Conservation (phyloP, 2,329 filamentous ascomycete species). For the Rhinocladiella mackenziei region DNA sequence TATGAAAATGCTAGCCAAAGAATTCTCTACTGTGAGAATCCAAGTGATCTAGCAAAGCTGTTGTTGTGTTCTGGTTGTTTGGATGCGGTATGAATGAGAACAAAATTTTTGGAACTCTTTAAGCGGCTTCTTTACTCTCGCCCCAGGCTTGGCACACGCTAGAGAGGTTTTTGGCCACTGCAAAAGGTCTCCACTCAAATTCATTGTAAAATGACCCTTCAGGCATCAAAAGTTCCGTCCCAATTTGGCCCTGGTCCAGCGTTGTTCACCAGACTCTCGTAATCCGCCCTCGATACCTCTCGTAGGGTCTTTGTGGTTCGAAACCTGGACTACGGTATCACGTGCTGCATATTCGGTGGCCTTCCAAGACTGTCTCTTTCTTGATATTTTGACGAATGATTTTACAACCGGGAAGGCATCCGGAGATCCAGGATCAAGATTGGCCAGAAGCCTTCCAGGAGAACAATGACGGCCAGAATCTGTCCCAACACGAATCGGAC, state of each 20-base stretch:
- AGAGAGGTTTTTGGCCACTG: slow-evolving; percentile 12
- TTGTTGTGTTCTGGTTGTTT: slow-evolving; percentile 14
- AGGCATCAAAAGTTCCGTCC: neutral
- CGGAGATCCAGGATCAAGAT: slow-evolving; percentile 5
- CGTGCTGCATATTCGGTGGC: slow-evolving; percentile 9
- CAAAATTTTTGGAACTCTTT: slow-evolving; percentile 17
- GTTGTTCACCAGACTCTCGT: neutral
- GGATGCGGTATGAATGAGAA: slow-evolving; percentile 8
- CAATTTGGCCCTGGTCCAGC: neutral
- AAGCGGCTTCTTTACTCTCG: slow-evolving; percentile 10
- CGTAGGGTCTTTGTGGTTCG: neutral
- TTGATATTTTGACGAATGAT: slow-evolving; percentile 6
- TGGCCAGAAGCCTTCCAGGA: neutral
- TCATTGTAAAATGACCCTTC: neutral
- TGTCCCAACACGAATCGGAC: slow-evolving; percentile 45
- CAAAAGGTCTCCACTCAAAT: too few relatives aligned
- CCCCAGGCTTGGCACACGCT: slow-evolving; percentile 10
- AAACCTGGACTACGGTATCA: slow-evolving; percentile 2
- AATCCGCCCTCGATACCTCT: slow-evolving; percentile 1
- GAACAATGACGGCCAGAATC: neutral
- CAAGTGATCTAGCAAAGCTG: slow-evolving; percentile 20
- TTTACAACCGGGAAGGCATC: slow-evolving; percentile 3
- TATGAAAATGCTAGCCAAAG: slow-evolving; percentile 16
- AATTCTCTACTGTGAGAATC: slow-evolving; percentile 29
- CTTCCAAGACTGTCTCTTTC: slow-evolving; percentile 7